These are phyloP conservation scores for Hippophae tibetana DNA, from an alignment of 306 rosid genomes.

Conservation along the genomic window DNA sequence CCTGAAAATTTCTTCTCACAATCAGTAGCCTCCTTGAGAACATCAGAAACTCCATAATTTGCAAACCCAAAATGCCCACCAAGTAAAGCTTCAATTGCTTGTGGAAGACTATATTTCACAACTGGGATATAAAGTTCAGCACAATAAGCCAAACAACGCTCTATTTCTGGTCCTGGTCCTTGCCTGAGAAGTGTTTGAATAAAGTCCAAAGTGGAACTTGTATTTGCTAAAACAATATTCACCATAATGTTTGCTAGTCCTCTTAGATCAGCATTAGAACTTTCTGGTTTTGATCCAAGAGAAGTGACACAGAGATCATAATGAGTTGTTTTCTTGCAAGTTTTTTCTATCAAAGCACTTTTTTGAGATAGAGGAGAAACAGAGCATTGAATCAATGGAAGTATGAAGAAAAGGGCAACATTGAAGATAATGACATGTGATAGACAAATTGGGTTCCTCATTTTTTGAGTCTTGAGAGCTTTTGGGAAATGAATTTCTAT, in stretches of 20 bases:
- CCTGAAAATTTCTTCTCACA: constrained; percentile 57
- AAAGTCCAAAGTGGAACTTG: constrained; percentile 15
- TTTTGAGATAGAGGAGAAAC: not conserved
- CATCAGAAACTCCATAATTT: constrained; percentile 54
- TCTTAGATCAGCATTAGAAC: constrained; percentile 15
- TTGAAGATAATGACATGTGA: constrained; percentile 5
- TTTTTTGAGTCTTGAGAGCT: not conserved
- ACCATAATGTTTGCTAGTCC: constrained; percentile 18
- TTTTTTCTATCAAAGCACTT: constrained; percentile 7
- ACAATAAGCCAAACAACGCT: constrained; percentile 59
- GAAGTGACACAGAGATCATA: constrained; percentile 21
- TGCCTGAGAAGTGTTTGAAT: constrained; percentile 19
- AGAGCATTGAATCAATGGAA: constrained; percentile 2
- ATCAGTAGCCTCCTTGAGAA: constrained; percentile 47
- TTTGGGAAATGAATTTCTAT: no score
- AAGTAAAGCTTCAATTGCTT: constrained; percentile 58
- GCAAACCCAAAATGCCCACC: constrained; percentile 62
- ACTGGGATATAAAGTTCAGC: constrained; percentile 72
- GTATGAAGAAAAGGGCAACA: not conserved
- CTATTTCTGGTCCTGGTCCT: constrained; percentile 17
- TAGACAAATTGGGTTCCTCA: constrained; percentile 2
- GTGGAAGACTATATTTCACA: constrained; percentile 67
- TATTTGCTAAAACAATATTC: constrained; percentile 13
- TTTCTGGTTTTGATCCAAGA: constrained; percentile 22
- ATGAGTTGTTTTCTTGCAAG: constrained; percentile 24